Base-by-base conservation (phyloP, 2,329 filamentous ascomycete genomes). In the Exophiala lecanii-corni region DNA sequence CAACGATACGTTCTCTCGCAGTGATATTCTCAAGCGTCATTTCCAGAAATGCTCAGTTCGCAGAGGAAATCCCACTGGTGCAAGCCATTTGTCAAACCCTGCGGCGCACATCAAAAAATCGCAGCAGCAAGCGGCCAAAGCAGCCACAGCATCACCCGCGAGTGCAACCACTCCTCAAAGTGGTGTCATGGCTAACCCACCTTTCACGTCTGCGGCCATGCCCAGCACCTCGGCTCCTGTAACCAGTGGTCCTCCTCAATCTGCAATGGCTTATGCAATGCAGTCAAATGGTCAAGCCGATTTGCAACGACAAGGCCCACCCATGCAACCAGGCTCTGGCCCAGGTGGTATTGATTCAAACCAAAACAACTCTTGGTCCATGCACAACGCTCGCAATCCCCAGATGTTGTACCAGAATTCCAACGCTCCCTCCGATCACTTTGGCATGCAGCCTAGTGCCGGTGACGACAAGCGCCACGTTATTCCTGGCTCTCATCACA, bases 21-120 rank as follows among this genome's bases (percentile, higher is more conserved):
- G 89, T 75, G 92, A 98, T 63, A 97, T 98, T 55, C 73, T 98
- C 59, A 98, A 98, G 75, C 87, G 92, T 54, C 92, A 98, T 71
- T 98, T 97, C 70, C 89, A 96, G 68, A 98, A 98, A 74, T 98
- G 92, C 72, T 96, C 92, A 28, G 88, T 96, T 54, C 83, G 92
- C 59, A 84, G 92, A 62, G 92, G 92, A 45, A 97, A 97, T 69
- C 91, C 92, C 41, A 95, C 89, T 12, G 89, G 89, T 57, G 88
- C 88, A 51, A 95, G 86, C 61, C 92, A 98, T 71, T 69, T 98
- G 66, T 94, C 89, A 56, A 89, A 96, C 68, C 87, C 89, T 25
- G 86, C 91, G 67, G 85, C 86, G 53, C 87, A 94, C 67, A 76
- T 92, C 60, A 91, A 89, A 73, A 89, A 89, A 70, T 65, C 66